These are phyloP conservation scores for Fraxinus latifolia DNA, from an alignment of 305 asterid genomes.

Conservation along the genomic window DNA sequence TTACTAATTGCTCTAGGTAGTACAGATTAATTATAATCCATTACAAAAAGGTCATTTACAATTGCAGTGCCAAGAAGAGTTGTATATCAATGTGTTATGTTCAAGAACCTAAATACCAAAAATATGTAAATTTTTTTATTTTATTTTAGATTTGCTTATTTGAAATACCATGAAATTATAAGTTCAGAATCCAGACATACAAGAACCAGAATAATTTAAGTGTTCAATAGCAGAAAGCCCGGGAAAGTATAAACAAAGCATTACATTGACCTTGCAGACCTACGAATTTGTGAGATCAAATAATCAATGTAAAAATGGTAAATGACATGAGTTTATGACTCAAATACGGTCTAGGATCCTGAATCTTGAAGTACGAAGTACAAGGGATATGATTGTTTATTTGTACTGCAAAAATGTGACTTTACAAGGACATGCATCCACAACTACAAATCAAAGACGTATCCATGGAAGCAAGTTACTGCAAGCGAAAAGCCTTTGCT, in stretches of 20 bases:
- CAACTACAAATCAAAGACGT: slow-evolving; percentile 2
- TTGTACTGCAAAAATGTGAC: neutral
- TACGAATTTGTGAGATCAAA: neutral
- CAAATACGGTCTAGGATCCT: slow-evolving; percentile 9
- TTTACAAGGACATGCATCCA: neutral
- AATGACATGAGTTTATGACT: neutral
- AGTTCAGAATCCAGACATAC: slow-evolving; percentile 8
- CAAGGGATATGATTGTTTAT: slow-evolving; percentile 5
- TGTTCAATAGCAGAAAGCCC: neutral
- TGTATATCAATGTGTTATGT: neutral
- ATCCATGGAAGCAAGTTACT: slow-evolving; percentile 5
- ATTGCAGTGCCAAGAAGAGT: neutral
- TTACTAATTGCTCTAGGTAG: neutral
- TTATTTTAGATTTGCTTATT: neutral
- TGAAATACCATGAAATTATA: neutral
- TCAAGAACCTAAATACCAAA: neutral
- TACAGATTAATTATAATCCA: neutral
- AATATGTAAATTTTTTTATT: neutral
- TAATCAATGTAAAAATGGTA: neutral
- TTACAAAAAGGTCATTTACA: neutral
- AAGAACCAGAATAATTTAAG: neutral
- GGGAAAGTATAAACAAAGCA: neutral
- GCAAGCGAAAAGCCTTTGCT: slow-evolving; percentile 8
- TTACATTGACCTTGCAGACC: neutral
- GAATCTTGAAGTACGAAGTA: slow-evolving; percentile 1